These are phyloP conservation scores for Colletotrichum salicis DNA, from an alignment of 2,329 filamentous ascomycete species.

Conservation along the genomic window DNA sequence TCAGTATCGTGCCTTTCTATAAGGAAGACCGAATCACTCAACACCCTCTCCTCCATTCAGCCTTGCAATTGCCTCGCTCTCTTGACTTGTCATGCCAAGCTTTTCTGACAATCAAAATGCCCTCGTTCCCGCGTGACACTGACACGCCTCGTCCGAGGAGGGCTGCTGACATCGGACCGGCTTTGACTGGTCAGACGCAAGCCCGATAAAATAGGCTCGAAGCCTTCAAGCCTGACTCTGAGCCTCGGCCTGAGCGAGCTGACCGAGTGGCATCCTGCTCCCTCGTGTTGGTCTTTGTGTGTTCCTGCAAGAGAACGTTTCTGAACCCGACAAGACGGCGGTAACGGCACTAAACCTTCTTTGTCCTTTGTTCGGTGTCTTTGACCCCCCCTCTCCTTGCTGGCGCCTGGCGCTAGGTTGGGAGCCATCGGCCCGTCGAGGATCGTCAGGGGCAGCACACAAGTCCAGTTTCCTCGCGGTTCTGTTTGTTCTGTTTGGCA, in stretches of 20 bases:
- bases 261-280: neutral
- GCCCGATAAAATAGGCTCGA: neutral
- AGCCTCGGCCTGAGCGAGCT: neutral
- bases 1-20: neutral
- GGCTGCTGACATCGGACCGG: constrained; percentile 6
- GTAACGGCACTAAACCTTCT: neutral
- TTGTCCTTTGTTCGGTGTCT: constrained; percentile 6
- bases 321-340: neutral
- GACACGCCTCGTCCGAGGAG: neutral
- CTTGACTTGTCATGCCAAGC: constrained; percentile 17
- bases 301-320: neutral
- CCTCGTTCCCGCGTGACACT: neutral
- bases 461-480: neutral
- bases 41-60: neutral
- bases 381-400: constrained; percentile 13
- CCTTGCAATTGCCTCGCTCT: neutral
- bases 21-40: neutral
- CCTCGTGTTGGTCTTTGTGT: neutral
- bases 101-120: constrained; percentile 10
- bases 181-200: constrained; percentile 3
- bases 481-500: neutral
- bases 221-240: neutral
- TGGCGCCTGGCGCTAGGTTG: neutral
- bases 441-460: neutral
- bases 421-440: neutral